These are phyloP conservation scores for Aspergillus neoniger DNA, from an alignment of 2,329 filamentous ascomycete species.

Conservation along the genomic window DNA sequence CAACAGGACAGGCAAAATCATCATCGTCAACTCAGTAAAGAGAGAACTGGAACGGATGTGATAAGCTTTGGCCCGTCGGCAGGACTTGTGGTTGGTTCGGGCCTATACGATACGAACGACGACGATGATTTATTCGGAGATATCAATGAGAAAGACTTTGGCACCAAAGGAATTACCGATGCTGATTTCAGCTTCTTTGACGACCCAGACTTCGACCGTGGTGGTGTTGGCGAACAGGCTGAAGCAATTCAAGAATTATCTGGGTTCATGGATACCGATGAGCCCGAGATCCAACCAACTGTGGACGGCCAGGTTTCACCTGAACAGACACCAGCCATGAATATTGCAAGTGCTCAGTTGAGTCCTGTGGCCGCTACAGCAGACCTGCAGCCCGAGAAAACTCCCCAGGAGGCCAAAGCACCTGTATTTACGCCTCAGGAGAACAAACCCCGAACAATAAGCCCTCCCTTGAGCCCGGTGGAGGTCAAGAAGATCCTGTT, in stretches of 20 bases:
- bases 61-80: slow-evolving; percentile 29
- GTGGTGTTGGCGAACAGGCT: slow-evolving; percentile 19
- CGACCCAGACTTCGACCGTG: slow-evolving; percentile 46
- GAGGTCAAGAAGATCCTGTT: slow-evolving; percentile 51
- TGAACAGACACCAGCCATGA: slow-evolving; percentile 6
- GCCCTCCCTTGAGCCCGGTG: slow-evolving; percentile 43
- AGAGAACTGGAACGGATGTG: slow-evolving; percentile 22
- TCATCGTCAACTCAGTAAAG: slow-evolving; percentile 15
- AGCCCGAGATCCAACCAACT: slow-evolving; percentile 17
- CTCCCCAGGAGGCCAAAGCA: slow-evolving; percentile 6
- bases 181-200: slow-evolving; percentile 68
- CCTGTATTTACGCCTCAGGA: slow-evolving; percentile 15
- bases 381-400: slow-evolving; percentile 8
- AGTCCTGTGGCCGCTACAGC: slow-evolving; percentile 4
- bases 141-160: slow-evolving; percentile 56
- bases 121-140: slow-evolving; percentile 62
- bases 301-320: slow-evolving; percentile 9
- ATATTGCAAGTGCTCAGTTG: not conserved
- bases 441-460: slow-evolving; percentile 34
- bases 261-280: slow-evolving; percentile 16
- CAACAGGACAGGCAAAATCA: slow-evolving; percentile 19
- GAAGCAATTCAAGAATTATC: slow-evolving; percentile 19
- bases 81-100: slow-evolving; percentile 38
- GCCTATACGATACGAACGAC: slow-evolving; percentile 44
- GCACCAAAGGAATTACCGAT: slow-evolving; percentile 59